Evolutionary conservation across 345 rosid species (phyloP), one percentile per base, ranked within the genome.

Genomic region (Fremontodendron californicum): DNA sequence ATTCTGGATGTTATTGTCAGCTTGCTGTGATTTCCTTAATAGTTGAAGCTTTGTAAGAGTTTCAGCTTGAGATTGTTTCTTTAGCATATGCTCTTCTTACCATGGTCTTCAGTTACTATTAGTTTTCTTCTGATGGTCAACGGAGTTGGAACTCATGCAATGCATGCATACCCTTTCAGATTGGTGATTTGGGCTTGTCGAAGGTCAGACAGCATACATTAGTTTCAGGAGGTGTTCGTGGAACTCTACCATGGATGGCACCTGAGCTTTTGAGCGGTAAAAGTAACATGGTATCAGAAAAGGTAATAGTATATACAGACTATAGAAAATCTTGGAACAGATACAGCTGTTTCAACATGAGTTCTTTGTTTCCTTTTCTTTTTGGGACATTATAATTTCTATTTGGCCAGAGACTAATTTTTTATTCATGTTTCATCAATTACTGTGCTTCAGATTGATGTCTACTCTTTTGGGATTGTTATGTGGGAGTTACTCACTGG

Each of bases 171-270:
- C 71, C 75, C 63, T 72, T 72, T 71, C 82, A 93, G 99, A 93
- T 96, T 76, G 99, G 98, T 79, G 99, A 96, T 90, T 83, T 96
- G 81, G 99, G 99, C 33, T 82, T 92, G 71, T 93, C 98, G 2
- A 96, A 96, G 91, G 96, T 96, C 82, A 96, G 90, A 81, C 99
- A 92, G 74, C 90, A 93, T 76, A 93, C 99, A 0, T 76, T 96
- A 76, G 99, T 96, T 40, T 96, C 99, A 0, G 99, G 99, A 72
- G 99, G 99, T 84, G 97, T 96, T 73, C 96, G 96, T 43, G 98
- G 99, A 74, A 96, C 99, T 71, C 82, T 96, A 74, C 99, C 99
- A 25, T 96, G 99, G 98, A 96, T 96, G 98, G 99, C 99, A 74
- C 98, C 99, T 63, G 98, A 96, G 89, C 98, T 96, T 68, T 84